A percentile compares a stretch with the other conserved stretches of the same genome.
Conservation (phyloP, 345 rosid species). For the Boechera stricta region DNA sequence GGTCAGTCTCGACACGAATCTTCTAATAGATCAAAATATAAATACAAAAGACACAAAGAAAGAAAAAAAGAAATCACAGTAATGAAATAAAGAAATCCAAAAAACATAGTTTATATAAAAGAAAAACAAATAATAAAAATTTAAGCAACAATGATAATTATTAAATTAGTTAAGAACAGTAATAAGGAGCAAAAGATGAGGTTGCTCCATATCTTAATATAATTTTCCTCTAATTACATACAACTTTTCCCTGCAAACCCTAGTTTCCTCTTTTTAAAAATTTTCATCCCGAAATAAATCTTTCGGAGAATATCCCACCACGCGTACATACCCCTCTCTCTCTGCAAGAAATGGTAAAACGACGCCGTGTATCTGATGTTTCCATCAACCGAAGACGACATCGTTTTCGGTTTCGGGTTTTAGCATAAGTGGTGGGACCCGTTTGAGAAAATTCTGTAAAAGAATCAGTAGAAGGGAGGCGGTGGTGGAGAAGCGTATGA, state of each 20-base stretch:
- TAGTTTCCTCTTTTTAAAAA: neutral
- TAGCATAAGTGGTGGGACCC: constrained; percentile 20
- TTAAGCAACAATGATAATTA: constrained; percentile 29
- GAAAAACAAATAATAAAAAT: neutral
- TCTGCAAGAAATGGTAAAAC: constrained; percentile 21
- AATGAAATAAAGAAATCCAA: neutral
- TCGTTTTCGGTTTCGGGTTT: constrained; percentile 32
- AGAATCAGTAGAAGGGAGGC: constrained; percentile 91
- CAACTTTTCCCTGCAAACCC: constrained; percentile 14
- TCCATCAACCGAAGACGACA: constrained; percentile 26
- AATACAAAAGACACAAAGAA: neutral
- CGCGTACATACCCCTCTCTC: neutral
- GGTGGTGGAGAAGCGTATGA: constrained; percentile 98
- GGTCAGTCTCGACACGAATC: neutral
- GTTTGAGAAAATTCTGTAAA: constrained; percentile 37
- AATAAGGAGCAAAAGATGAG: constrained; percentile 38
- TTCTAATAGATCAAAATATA: neutral
- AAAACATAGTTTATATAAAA: constrained; percentile 12
- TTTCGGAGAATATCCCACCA: neutral
- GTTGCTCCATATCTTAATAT: constrained; percentile 23
- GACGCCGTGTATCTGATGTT: constrained; percentile 6
- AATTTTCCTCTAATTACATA: constrained; percentile 29
- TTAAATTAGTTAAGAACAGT: constrained; percentile 15
- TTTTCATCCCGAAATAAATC: neutral
- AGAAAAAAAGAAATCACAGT: neutral